Conservation (phyloP, 2,329 filamentous ascomycete species). For the Chrysoporthe puriensis region DNA sequence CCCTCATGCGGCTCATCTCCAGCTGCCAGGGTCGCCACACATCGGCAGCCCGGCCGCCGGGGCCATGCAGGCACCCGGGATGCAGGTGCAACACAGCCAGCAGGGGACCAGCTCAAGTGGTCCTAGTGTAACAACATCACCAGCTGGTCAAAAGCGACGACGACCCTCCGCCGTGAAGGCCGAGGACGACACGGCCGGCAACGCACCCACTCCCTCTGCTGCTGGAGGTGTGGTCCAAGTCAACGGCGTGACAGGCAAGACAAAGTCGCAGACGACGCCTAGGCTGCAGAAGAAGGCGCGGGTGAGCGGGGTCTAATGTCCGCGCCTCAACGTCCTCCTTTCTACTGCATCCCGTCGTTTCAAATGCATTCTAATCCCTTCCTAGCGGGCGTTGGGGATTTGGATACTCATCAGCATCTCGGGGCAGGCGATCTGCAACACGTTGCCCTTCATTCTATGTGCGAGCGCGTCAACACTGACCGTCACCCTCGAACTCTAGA, state of each 20-base stretch:
- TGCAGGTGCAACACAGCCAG: slow-evolving; percentile 70
- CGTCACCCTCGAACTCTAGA: background rate
- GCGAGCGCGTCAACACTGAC: slow-evolving; percentile 3
- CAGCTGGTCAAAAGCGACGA: slow-evolving; percentile 62
- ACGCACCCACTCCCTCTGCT: slow-evolving; percentile 50
- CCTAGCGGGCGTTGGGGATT: slow-evolving; percentile 24
- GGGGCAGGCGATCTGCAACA: slow-evolving; percentile 11
- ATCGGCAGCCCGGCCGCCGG: slow-evolving; percentile 64
- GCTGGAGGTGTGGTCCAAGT: slow-evolving; percentile 46
- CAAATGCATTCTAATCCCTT: slow-evolving; percentile 9
- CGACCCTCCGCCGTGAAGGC: slow-evolving; percentile 60
- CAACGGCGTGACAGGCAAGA: slow-evolving; percentile 54
- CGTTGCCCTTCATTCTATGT: slow-evolving; percentile 5
- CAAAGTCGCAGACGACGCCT: slow-evolving; percentile 61
- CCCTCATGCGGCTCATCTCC: slow-evolving; percentile 62
- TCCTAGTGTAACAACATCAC: slow-evolving; percentile 69
- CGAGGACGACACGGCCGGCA: slow-evolving; percentile 56
- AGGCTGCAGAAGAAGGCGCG: slow-evolving; percentile 60
- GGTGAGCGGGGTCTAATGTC: slow-evolving; percentile 41
- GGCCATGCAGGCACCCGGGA: slow-evolving; percentile 65
- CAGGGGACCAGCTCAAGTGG: slow-evolving; percentile 69
- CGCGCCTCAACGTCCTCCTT: slow-evolving; percentile 6
- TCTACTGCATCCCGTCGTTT: background rate
- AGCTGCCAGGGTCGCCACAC: slow-evolving; percentile 65
- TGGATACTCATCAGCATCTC: slow-evolving; percentile 22